Base-by-base conservation (phyloP, 148 eudicot genomes). In the Nepenthes gracilis region DNA sequence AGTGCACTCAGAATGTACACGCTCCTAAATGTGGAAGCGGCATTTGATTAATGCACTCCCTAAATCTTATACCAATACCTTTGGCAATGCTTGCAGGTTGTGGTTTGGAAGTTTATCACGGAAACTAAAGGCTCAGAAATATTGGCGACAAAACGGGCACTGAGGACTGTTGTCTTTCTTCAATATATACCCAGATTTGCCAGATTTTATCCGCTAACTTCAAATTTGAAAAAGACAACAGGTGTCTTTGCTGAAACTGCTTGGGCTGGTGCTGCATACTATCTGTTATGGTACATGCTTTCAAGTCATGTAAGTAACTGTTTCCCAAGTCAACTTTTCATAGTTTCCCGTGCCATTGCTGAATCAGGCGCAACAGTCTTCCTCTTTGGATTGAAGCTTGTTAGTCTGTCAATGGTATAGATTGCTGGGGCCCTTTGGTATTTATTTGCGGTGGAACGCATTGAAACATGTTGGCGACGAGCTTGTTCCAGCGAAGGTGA, bases 191-290 rank as follows among this genome's bases (percentile, higher is more conserved):
- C 91, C 9, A 64, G 91, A 51, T 82, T 82, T 64, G 43, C 72
- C 55, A 74, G 91, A 53, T 54, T 85, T 61, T 12, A 77, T 37
- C 91, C 91, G 40, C 68, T 85, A 56, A 70, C 66, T 67, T 80
- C 87, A 14, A 83, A 85, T 64, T 68, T 85, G 66, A 85, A 82
- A 72, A 85, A 78, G 70, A 68, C 82, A 5, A 77, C 83, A 0
- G 91, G 91, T 35, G 87, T 75, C 38, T 80, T 85, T 65, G 84
- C 87, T 37, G 91, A 85, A 61, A 76, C 81, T 63, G 87, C 91
- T 60, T 85, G 87, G 87, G 91, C 91, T 58, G 91, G 91, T 64
- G 91, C 91, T 55, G 91, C 81, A 36, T 85, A 82, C 65, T 85
- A 85, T 72, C 68, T 85, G 70, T 48, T 85, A 56, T 78, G 80